Evolutionary conservation across 768 basidiomycete species (phyloP).

Genomic region (Russula sp.): DNA sequence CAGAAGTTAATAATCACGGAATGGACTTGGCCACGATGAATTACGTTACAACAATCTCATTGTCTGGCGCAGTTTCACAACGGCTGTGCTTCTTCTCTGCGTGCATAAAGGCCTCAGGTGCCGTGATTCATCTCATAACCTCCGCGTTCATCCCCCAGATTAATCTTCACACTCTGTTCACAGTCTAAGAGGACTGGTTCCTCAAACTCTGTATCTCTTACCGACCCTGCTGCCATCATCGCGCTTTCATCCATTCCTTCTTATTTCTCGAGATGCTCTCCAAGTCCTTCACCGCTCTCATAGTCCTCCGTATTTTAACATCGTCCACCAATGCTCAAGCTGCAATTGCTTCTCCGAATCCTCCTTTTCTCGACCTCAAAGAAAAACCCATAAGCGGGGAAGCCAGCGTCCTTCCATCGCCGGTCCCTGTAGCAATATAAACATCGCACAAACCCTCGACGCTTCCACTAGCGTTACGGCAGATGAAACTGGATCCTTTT

Average conservation of each 20-base stretch:
- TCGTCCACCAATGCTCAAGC: constrained; percentile 43
- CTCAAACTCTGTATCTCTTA: background rate
- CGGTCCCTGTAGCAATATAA: constrained; percentile 44
- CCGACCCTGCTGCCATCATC: background rate
- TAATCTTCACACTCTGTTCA: background rate
- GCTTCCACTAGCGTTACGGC: constrained; percentile 36
- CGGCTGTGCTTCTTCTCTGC: background rate
- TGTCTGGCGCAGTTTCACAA: background rate
- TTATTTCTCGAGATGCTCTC: constrained; percentile 31
- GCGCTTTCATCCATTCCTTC: background rate
- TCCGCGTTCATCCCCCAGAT: background rate
- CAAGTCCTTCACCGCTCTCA: constrained; percentile 34
- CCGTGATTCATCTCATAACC: background rate
- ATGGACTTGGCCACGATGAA: background rate
- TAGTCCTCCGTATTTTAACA: constrained; percentile 38
- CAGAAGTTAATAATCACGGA: background rate
- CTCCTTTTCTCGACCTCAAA: constrained; percentile 38
- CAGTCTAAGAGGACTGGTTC: constrained; percentile 5
- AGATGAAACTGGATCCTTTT: constrained; percentile 43
- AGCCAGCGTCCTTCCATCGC: constrained; percentile 35
- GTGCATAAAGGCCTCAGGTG: constrained; percentile 9
- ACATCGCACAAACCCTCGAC: constrained; percentile 43
- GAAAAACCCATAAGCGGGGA: constrained; percentile 33
- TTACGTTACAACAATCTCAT: background rate
- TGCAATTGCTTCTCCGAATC: constrained; percentile 38